Conservation (phyloP, 208 protist species). For the Acanthamoeba rhysodes region DNA sequence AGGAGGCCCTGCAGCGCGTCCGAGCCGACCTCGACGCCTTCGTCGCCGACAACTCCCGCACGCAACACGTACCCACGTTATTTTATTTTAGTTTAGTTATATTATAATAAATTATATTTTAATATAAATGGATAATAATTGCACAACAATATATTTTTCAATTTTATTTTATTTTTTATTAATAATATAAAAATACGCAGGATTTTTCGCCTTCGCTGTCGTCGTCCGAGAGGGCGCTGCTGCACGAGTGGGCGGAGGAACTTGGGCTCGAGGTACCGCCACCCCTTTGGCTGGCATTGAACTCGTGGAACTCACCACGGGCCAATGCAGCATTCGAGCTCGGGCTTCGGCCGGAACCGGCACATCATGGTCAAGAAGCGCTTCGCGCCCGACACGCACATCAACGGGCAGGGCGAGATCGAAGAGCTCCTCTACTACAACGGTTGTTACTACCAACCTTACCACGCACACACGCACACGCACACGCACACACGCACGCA, state of each 20-base stretch:
- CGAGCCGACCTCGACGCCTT: neutral
- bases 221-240: neutral
- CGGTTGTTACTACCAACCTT: neutral
- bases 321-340: conserved; percentile 14
- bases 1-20: neutral
- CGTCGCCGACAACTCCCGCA: conserved; percentile 20
- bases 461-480: no score
- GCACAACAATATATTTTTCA: neutral
- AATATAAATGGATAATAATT: no score
- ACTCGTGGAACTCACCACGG: neutral
- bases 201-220: conserved; percentile 39
- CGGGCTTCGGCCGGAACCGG: conserved; percentile 37
- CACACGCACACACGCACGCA: neutral
- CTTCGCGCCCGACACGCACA: conserved; percentile 18
- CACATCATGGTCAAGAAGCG: conserved; percentile 70
- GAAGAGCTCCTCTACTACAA: neutral
- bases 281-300: no score
- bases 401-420: neutral
- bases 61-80: neutral
- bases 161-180: neutral
- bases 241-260: conserved; percentile 10
- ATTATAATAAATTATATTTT: no score
- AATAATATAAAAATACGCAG: neutral
- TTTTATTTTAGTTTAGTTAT: no score
- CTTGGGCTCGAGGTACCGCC: neutral